phyloP scores from a whole-genome alignment of 2,329 filamentous ascomycete species.

The Aspergillus awamori region DNA sequence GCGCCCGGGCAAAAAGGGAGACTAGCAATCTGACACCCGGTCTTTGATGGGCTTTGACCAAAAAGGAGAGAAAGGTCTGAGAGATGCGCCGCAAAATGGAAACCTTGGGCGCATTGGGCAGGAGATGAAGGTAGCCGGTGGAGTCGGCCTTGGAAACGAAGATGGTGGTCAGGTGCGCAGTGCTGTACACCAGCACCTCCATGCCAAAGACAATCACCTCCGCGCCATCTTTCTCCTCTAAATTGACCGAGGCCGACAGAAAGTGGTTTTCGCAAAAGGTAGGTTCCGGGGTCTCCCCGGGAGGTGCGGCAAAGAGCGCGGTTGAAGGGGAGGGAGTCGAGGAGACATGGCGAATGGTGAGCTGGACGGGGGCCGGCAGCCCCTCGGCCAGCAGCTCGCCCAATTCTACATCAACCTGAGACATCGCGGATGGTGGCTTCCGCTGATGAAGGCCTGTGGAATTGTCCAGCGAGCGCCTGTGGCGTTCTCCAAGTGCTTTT shows the following conservation, averaged over 20 bases:
- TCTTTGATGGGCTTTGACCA: constrained; percentile 69
- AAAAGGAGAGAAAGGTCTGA: constrained; percentile 72
- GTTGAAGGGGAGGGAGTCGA: constrained; percentile 75
- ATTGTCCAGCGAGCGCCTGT: background rate
- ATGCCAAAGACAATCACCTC: constrained; percentile 78
- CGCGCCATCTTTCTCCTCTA: constrained; percentile 29
- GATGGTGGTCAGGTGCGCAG: constrained; percentile 76
- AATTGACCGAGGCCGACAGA: constrained; percentile 58
- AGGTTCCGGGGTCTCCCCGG: constrained; percentile 68
- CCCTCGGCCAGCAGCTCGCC: constrained; percentile 54
- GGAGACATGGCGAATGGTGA: constrained; percentile 82
- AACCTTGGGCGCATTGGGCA: constrained; percentile 63
- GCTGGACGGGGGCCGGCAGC: constrained; percentile 57
- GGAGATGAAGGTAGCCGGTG: constrained; percentile 77
- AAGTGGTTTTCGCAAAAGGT: constrained; percentile 90
- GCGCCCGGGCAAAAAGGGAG: constrained; percentile 88
- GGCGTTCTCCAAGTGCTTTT: constrained; percentile 7
- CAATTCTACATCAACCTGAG: constrained; percentile 40
- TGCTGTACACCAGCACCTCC: constrained; percentile 86
- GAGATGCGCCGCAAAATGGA: constrained; percentile 72
- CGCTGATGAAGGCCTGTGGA: constrained; percentile 4
- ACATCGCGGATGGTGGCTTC: constrained; percentile 18
- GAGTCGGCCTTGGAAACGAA: constrained; percentile 98
- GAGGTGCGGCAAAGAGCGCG: constrained; percentile 78
- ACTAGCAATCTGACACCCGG: constrained; percentile 71